phyloP scores from a whole-genome alignment of 2,329 filamentous ascomycete species.

The Botrytis squamosa region DNA sequence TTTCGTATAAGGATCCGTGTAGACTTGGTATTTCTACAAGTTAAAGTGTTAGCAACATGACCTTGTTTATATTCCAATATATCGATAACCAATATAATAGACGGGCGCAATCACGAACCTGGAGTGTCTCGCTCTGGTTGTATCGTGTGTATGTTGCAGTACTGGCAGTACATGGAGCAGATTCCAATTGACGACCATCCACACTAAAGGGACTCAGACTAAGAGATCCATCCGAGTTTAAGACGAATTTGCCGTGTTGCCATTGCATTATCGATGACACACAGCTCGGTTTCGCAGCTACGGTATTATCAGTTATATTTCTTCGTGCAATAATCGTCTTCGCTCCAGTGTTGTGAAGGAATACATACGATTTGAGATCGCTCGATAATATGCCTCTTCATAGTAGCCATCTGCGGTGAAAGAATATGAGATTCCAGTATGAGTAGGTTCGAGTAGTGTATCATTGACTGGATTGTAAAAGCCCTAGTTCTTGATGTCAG shows the following conservation, averaged over 20 bases:
- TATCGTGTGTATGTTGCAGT: slow-evolving; percentile 62
- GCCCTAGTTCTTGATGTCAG: slow-evolving; percentile 46
- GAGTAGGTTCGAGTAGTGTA: slow-evolving; percentile 61
- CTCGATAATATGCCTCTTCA: slow-evolving; percentile 69
- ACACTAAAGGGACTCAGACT: slow-evolving; percentile 58
- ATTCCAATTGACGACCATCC: slow-evolving; percentile 67
- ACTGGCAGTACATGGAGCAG: slow-evolving; percentile 57
- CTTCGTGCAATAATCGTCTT: slow-evolving; percentile 2
- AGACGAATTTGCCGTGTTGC: slow-evolving; percentile 65
- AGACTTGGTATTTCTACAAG: slow-evolving; percentile 41
- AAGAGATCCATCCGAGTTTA: slow-evolving; percentile 58
- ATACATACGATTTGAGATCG: slow-evolving; percentile 63
- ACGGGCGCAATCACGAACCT: slow-evolving; percentile 46
- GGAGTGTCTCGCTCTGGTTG: slow-evolving; percentile 61
- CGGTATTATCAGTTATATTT: slow-evolving; percentile 22
- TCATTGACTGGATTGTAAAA: slow-evolving; percentile 70
- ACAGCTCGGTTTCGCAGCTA: slow-evolving; percentile 59
- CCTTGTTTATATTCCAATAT: neutral
- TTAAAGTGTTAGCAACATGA: neutral
- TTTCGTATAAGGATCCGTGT: slow-evolving; percentile 60
- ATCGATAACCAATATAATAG: neutral
- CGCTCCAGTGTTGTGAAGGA: neutral
- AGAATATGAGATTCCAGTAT: slow-evolving; percentile 71
- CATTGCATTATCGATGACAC: slow-evolving; percentile 67
- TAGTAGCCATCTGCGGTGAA: slow-evolving; percentile 67